Evolutionary conservation across 2,329 filamentous ascomycete species (phyloP), one percentile per base, ranked within the genome.

Genomic region (Orbilia blumenaviensis): DNA sequence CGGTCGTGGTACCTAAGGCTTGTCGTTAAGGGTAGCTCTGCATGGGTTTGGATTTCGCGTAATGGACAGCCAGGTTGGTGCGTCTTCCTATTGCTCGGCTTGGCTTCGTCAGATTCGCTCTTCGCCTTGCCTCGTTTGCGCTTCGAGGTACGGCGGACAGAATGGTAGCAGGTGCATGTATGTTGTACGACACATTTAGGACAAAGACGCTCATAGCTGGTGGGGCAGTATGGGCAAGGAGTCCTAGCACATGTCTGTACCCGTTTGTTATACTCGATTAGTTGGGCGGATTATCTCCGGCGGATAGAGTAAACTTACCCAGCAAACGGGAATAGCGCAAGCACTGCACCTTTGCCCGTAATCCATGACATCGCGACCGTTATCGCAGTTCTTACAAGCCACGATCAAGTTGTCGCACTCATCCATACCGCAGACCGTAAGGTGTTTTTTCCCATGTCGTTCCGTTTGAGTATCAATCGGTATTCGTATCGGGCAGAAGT

Each of bases 381-480:
- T 76, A 10, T 76, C 72, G 23, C 72, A 76, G 18, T 69, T 76
- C 42, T 54, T 56, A 16, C 72, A 76, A 8, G 72, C 72, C 6
- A 76, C 72, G 25, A 76, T 76, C 4, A 76, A 34, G 12, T 69
- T 69, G 2, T 54, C 56, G 32, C 72, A 76, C 18, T 68, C 58
- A 6, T 48, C 32, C 72, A 76, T 76, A 10, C 72, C 72, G 32
- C 72, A 76, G 1, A 76, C 72, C 21, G 72, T 64, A 10, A 76
- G 56, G 54, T 76, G 72, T 14, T 76, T 76, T 36, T 69, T 76
- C 7, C 72, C 64, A 32, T 76, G 64, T 10, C 72, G 27, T 34
- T 69, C 72, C n/a, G 72, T 7, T 61, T 76, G 72, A 3, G 64
- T 76, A 46, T 76, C 72, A 23, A 76, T 76, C 12, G 72, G 64